A percentile compares a stretch with the other conserved stretches of the same genome.
Evolutionary conservation across 139 green algal genomes (phyloP).

Genomic region (Volvox africanus): DNA sequence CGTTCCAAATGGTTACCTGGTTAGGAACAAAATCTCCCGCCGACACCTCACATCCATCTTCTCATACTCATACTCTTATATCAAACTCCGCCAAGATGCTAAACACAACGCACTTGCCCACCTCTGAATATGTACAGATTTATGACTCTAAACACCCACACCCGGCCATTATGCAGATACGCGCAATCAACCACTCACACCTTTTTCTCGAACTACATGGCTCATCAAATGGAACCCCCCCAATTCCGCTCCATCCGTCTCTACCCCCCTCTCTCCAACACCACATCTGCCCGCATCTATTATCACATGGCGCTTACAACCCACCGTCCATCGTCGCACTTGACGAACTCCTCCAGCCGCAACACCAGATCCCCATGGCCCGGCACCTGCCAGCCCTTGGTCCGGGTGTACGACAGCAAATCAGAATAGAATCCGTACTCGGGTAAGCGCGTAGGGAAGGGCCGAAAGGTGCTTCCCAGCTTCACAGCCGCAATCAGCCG

Average conservation of each 20-base stretch:
- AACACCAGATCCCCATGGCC: constrained; percentile 60
- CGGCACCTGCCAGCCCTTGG: constrained; percentile 38
- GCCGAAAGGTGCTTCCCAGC: constrained; percentile 52
- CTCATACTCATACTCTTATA: too few relatives aligned
- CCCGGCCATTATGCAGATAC: too few relatives aligned
- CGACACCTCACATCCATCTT: too few relatives aligned
- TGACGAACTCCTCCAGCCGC: constrained; percentile 68
- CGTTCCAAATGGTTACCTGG: too few relatives aligned
- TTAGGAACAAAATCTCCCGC: too few relatives aligned
- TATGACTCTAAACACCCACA: too few relatives aligned
- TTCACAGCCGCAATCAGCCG: constrained; percentile 56
- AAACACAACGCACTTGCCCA: too few relatives aligned
- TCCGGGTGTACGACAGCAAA: constrained; percentile 54
- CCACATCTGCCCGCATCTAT: background rate
- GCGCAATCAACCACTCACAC: too few relatives aligned
- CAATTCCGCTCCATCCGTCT: background rate
- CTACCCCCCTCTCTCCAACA: background rate
- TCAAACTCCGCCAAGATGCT: too few relatives aligned
- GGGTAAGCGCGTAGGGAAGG: constrained; percentile 62
- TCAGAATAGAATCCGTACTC: constrained; percentile 67
- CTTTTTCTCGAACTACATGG: too few relatives aligned
- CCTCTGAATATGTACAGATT: too few relatives aligned
- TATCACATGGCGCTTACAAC: background rate
- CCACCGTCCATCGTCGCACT: constrained; percentile 65
- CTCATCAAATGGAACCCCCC: too few relatives aligned